Evolutionary conservation across 2,329 filamentous ascomycete species (phyloP).

Genomic region (Claviceps purpurea): DNA sequence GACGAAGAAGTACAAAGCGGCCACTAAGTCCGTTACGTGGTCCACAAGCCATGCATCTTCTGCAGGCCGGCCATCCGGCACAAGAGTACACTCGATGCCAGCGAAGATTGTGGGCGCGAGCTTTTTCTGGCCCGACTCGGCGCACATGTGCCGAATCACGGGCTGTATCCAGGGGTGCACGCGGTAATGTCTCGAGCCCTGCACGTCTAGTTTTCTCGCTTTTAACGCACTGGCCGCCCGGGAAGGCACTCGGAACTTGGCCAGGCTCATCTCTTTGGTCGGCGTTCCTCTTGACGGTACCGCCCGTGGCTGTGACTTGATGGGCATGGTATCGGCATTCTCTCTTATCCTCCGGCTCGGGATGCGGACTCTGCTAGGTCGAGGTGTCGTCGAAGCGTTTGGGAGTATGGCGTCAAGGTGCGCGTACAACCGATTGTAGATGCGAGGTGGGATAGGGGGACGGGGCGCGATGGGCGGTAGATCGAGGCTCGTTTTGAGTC

Average conservation of each 20-base stretch:
- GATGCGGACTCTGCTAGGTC: conserved; percentile 18
- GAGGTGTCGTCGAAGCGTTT: conserved; percentile 21
- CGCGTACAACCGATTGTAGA: conserved; percentile 73
- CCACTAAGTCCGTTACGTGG: conserved; percentile 41
- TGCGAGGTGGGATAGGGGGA: conserved; percentile 63
- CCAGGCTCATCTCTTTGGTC: conserved; percentile 30
- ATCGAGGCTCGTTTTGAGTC: conserved; percentile 62
- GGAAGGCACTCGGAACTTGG: conserved; percentile 26
- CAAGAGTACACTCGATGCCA: conserved; percentile 48
- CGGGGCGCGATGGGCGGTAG: conserved; percentile 63
- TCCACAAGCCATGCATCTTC: conserved; percentile 35
- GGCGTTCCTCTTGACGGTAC: conserved; percentile 30
- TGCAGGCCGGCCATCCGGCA: conserved; percentile 28
- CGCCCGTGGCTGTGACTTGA: conserved; percentile 16
- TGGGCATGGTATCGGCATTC: conserved; percentile 13
- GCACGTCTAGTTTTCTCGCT: conserved; percentile 17
- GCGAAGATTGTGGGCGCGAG: conserved; percentile 63
- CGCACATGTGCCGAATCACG: conserved; percentile 50
- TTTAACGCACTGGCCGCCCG: conserved; percentile 26
- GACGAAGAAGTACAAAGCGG: conserved; percentile 48
- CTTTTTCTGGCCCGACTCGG: conserved; percentile 42
- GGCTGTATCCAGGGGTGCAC: conserved; percentile 57
- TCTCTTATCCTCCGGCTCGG: conserved; percentile 19
- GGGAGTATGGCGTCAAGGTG: conserved; percentile 66
- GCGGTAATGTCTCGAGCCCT: conserved; percentile 16